phyloP scores from a whole-genome alignment of 345 rosid genomes.

The Sisymbrium altissimum region DNA sequence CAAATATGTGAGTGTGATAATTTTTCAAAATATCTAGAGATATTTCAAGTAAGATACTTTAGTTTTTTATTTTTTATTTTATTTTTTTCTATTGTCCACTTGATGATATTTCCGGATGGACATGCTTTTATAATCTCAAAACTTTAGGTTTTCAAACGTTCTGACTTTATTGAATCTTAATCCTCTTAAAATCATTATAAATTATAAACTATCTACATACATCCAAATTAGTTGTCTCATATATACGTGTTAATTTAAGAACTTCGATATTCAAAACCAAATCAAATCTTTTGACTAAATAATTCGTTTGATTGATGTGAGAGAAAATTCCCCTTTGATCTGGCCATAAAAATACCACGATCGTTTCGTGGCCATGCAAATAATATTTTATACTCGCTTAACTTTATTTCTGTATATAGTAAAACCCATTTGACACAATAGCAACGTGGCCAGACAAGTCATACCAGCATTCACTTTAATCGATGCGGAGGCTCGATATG shows the following conservation, averaged over 20 bases:
- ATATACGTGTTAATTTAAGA: neutral
- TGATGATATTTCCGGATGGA: no score
- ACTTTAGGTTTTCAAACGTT: no score
- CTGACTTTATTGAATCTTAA: no score
- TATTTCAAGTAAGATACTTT: no score
- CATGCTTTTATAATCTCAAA: no score
- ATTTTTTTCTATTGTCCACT: no score
- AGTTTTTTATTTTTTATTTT: no score
- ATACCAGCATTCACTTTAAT: neutral
- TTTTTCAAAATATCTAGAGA: no score
- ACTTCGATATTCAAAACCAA: neutral
- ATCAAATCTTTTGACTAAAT: neutral
- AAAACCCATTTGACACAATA: neutral
- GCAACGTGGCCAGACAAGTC: slow-evolving; percentile 1
- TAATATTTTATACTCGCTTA: neutral
- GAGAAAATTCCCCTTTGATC: neutral
- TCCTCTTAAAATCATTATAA: no score
- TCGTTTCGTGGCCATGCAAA: neutral
- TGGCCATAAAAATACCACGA: neutral
- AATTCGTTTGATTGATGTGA: neutral
- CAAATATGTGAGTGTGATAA: no score
- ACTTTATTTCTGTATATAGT: neutral
- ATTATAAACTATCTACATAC: no score
- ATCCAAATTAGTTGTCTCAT: no score
- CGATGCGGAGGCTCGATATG: neutral